Base-by-base conservation (phyloP, 441 rosid species). In the Syzygium malaccense region DNA sequence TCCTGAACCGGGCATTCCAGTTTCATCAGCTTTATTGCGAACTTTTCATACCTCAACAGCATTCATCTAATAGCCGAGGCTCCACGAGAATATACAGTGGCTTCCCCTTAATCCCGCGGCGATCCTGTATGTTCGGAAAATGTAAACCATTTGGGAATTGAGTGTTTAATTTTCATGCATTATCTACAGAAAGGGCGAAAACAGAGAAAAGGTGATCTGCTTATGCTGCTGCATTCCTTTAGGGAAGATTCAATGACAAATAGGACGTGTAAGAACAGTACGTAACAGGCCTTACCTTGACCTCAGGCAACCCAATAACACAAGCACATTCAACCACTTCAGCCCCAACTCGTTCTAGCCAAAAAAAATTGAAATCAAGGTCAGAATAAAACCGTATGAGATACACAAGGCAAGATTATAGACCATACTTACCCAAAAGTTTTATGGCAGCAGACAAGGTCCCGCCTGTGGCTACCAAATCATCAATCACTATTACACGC, bases 311-410 rank as follows among this genome's bases (percentile, higher is more conserved):
- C 49, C 99, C 99, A 78, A 98, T 91, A 54, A 98, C 99, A 87
- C 99, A 98, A 48, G 95, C 99, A 86, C 99, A 98, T 90, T 98
- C 99, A 6, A 96, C 95, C 48, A 98, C 99, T 85, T 95, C 95
- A 55, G 98, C 99, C 51, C 93, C 98, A 87, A 92, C 92, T 12
- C 98, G 98, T 88, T 98, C 99, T 97, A 71, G 41, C 58, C 28
- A 90, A 89, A 56, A 55, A 55, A 37, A 32, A 30, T 37, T 37
- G 13, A 33, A 85, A 51, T 85, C 9, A 14, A 55, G 28, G 26
- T 51, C 33, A 17, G 18, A 30, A 71, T 26, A 83, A 10, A 19
- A 62, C 83, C 6, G 1, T 23, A 41, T 41, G n/a, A 7, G 3
- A 23, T 41, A 41, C 2, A 75, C 26, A 15, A 71, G 9, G 53